Evolutionary conservation across 306 rosid genomes (phyloP).

Genomic region (Prunus mira): DNA sequence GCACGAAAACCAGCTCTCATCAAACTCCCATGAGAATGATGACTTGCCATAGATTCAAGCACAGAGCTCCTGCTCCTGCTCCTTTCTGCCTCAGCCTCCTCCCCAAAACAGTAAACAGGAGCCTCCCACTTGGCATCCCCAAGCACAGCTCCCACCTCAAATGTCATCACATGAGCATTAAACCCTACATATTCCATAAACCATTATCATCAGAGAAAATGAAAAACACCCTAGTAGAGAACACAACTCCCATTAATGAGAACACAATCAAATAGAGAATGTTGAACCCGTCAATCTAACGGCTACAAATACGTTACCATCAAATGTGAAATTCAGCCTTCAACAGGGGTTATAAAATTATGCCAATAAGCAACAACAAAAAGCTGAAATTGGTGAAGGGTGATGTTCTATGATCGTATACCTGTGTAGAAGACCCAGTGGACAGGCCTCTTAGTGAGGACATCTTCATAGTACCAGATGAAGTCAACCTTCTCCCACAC

Average conservation of each 20-base stretch:
- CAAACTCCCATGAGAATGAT: constrained; percentile 1
- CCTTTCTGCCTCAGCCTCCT: not conserved
- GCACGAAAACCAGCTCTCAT: not conserved
- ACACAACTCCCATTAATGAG: not conserved
- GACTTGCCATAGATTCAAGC: not conserved
- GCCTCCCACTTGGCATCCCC: constrained; percentile 82
- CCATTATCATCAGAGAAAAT: not conserved
- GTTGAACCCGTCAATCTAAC: not conserved
- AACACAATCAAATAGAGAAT: too few relatives aligned
- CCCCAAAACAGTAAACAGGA: constrained; percentile 68
- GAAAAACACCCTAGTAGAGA: not conserved
- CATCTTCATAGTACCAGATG: constrained; percentile 79
- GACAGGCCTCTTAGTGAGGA: constrained; percentile 61
- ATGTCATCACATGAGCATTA: constrained; percentile 83
- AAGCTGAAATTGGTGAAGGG: too few relatives aligned
- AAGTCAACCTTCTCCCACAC: constrained; percentile 90
- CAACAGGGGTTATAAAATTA: too few relatives aligned
- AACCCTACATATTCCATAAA: constrained; percentile 46
- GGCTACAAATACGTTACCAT: too few relatives aligned
- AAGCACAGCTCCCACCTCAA: constrained; percentile 82
- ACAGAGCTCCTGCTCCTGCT: not conserved
- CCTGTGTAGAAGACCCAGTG: constrained; percentile 82
- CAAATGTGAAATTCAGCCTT: too few relatives aligned
- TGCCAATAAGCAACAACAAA: too few relatives aligned
- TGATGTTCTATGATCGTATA: not conserved